Evolutionary conservation across 441 rosid species (phyloP).

Genomic region (Aleurites moluccanus): DNA sequence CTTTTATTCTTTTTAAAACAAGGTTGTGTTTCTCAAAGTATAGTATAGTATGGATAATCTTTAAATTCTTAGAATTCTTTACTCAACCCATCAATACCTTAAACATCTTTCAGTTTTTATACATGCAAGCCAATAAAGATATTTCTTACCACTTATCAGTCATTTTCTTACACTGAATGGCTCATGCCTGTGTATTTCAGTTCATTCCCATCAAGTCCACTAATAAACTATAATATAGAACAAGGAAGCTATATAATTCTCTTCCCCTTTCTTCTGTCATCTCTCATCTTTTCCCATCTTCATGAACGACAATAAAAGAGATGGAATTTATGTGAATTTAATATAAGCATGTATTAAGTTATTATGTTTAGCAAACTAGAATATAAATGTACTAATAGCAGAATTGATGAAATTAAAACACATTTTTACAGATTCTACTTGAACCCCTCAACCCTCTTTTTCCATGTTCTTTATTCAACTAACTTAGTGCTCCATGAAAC

Average conservation of each 20-base stretch:
- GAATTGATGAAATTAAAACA: no score
- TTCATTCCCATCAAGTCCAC: neutral
- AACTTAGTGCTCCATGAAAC: neutral
- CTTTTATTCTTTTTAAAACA: neutral
- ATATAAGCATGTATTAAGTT: neutral
- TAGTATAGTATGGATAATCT: neutral
- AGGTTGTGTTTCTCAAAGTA: neutral
- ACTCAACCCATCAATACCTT: neutral
- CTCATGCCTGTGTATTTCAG: neutral
- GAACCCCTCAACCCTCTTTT: neutral
- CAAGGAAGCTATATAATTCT: neutral
- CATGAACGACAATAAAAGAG: neutral
- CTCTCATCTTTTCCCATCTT: neutral
- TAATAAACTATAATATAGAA: neutral
- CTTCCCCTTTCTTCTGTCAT: neutral
- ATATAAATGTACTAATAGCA: no score
- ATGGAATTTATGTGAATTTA: neutral
- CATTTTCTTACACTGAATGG: neutral
- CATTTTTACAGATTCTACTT: no score
- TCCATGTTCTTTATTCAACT: slow-evolving; percentile 3
- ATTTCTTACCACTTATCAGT: neutral
- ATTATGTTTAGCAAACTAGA: no score
- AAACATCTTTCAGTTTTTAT: neutral
- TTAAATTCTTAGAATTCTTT: neutral
- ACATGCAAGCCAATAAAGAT: neutral